phyloP scores from a whole-genome alignment of 805 yeast genomes.

The Lipomyces oligophaga region DNA sequence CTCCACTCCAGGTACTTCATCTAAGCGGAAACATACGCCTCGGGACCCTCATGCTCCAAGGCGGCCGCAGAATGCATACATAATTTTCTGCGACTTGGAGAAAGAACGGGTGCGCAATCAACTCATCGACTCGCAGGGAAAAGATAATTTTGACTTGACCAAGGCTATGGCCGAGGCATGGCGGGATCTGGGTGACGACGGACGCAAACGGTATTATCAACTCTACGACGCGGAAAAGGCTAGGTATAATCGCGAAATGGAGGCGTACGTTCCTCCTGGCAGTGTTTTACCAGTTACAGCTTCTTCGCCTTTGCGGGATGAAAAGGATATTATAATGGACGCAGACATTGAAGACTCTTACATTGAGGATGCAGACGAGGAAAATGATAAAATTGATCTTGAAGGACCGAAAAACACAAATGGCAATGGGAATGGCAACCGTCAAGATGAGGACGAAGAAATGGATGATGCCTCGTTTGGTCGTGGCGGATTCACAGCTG shows the following conservation, averaged over 20 bases:
- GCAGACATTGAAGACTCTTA: background rate
- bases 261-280: conserved; percentile 34
- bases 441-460: conserved; percentile 24
- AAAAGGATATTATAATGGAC: too few species aligned
- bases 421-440: background rate
- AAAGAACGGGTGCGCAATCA: conserved; percentile 65
- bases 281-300: conserved; percentile 5
- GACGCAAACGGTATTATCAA: conserved; percentile 66
- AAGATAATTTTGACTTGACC: conserved; percentile 57
- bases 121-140: conserved; percentile 44
- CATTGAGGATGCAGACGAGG: background rate
- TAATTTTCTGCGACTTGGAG: conserved; percentile 81
- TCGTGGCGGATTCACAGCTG: conserved; percentile 26
- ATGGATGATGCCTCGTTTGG: conserved; percentile 23
- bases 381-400: background rate
- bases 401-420: background rate
- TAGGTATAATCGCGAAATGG: conserved; percentile 72
- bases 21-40: conserved; percentile 40
- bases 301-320: too few species aligned
- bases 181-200: conserved; percentile 67
- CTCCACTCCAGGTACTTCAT: conserved; percentile 20
- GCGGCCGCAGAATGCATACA: conserved; percentile 85
- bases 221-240: conserved; percentile 73
- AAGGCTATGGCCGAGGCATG: conserved; percentile 80
- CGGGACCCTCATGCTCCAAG: conserved; percentile 85